Evolutionary conservation across 1,284 basidiomycete species (phyloP), one percentile per base, ranked within the genome.

Genomic region (Boletus holoroseus): DNA sequence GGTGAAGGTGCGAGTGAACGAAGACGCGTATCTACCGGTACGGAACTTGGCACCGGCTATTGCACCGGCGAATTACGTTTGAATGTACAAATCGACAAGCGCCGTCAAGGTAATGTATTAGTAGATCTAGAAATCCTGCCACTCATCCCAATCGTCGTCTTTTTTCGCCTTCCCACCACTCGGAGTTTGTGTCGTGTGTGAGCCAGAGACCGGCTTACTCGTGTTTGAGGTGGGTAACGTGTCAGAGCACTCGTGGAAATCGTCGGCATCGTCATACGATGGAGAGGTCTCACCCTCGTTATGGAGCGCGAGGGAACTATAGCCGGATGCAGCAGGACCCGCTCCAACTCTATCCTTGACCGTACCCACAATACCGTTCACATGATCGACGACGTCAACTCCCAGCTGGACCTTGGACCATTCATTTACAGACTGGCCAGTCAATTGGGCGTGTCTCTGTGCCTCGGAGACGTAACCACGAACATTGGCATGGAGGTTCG

Each of bases 331-430:
- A 46, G 63, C 53, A 20, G 78, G 77, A 48, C 76, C 71, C 55
- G 73, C 57, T 34, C 70, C 64, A 53, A 80, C 60, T 7, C 56
- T 68, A 39, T 80, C 83, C 62, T 72, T 76, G 50, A 85, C 82
- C 0, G 71, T 73, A 28, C 74, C 77, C 32, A 83, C 78, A 5
- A 80, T 71, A 32, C 78, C 80, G 15, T 77, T 79, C 24, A 90
- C 80, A 31, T 76, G 80, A 59, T 78, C 81, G 28, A 79, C 88
- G 15, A 91, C 88, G 65, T 92, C 88, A 1, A 91, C 82, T 13
- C 90, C 89, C 44, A 90, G 73, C 61, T 85, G 81, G 36, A 73
- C 64, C 69, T 81, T 85, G 26, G 82, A 77, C 85, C 87, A 88
- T 57, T 82, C 73, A 60, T 86, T 91, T 20, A 80, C 88, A 18